Base-by-base conservation (phyloP, 805 yeast species). In the Starmerella apicola region DNA sequence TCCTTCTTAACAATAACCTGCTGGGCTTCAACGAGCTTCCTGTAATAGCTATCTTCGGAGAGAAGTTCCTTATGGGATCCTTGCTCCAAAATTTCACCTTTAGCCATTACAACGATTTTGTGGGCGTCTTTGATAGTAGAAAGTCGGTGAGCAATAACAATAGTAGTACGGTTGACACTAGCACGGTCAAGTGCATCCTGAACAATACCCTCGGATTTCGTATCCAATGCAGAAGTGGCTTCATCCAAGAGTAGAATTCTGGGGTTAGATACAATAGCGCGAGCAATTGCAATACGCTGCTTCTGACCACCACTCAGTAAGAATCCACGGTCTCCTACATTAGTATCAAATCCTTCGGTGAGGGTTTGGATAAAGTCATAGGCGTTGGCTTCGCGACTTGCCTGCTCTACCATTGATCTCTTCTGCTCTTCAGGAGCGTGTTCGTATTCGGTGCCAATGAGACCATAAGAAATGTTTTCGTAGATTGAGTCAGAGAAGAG, bases 401-500 rank as follows among this genome's bases (percentile, higher is more conserved):
- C 65, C 6, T 56, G 53, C 23, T 54, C 52, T 16, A 66, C 62
- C 24, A 62, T 43, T 39, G 56, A 58, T 33, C 64, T 47, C 53
- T 64, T 55, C 51, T 52, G 52, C 50, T 62, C 60, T 17, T 62
- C 54, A 36, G 62, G 34, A 38, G 65, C 63, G 47, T 58, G 34
- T 41, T 85, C 88, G 30, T 68, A 74, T 53, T 81, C 81, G 0
- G 76, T 66, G 1, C 95, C 82, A 26, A 71, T 64, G 36, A 84
- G 63, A 17, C 97, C 98, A 60, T 81, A 88, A 41, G 86, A 67
- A 33, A 88, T 76, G 55, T 88, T 88, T 54, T 88, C 96, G 54
- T 76, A 65, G 33, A 88, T 84, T 1, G 93, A 69, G 39, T 83
- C 94, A 53, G 86, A 81, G 64, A 91, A 88, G 32, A 88, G 63